Evolutionary conservation across 495 filamentous ascomycete genomes (phyloP).

Genomic region (Cercophora samala): DNA sequence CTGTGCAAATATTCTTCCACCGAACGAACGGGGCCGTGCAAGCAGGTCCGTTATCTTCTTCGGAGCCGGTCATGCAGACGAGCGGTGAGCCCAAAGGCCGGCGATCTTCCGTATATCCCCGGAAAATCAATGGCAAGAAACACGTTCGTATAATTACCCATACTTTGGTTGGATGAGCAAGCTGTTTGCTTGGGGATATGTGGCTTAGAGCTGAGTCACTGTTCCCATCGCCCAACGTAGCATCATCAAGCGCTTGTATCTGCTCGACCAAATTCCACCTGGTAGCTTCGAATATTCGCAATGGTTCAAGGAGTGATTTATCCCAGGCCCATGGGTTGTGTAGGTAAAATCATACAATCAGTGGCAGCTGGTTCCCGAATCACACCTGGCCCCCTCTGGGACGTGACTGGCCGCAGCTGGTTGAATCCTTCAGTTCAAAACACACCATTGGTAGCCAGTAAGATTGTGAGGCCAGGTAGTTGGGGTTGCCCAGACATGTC

Average conservation of each 20-base stretch:
- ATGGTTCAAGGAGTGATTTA: neutral
- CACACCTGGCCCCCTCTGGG: neutral
- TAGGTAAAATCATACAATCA: neutral
- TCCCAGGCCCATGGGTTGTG: neutral
- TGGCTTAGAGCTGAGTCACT: neutral
- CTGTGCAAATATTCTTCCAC: neutral
- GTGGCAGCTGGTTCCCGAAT: neutral
- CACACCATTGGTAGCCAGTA: constrained; percentile 5
- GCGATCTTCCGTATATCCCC: neutral
- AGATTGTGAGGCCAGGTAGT: neutral
- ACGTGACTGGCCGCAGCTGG: constrained; percentile 1
- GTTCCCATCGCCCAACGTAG: neutral
- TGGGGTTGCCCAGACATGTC: neutral
- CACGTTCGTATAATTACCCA: neutral
- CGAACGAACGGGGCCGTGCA: constrained; percentile 10
- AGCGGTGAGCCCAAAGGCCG: constrained; percentile 1
- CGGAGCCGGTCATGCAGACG: constrained; percentile 4
- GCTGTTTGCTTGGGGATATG: neutral
- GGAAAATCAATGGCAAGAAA: neutral
- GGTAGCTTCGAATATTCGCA: too few relatives aligned
- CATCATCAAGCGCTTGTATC: neutral
- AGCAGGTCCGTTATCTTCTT: constrained; percentile 2
- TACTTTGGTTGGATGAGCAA: neutral
- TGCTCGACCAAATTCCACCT: too few relatives aligned
- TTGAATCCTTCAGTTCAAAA: constrained; percentile 6